Percentiles rank a stretch among this genome's conserved stretches.
phyloP scores from a whole-genome alignment of 225 moss, liverwort and hornwort genomes.

The Pseudoscleropodium purum region DNA sequence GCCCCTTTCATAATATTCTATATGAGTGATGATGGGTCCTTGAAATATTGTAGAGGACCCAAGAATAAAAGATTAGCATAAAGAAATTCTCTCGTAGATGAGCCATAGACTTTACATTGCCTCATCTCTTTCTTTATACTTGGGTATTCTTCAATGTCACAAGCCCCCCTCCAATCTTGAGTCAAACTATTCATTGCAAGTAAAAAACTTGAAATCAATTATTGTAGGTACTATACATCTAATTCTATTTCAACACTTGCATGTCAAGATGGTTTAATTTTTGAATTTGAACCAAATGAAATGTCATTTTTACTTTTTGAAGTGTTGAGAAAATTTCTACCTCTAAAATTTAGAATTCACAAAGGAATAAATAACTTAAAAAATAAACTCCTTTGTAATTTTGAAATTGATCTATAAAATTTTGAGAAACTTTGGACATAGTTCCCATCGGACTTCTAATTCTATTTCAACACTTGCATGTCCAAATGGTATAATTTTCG shows the following conservation, averaged over 20 bases:
- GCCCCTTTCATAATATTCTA: background rate
- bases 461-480: background rate
- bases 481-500: background rate
- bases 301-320: background rate
- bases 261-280: background rate
- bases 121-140: background rate
- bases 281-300: background rate
- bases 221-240: background rate
- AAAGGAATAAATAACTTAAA: background rate
- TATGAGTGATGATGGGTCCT: fast-evolving
- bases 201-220: background rate
- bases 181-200: background rate
- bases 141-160: background rate
- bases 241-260: no score
- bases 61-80: background rate
- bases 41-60: fast-evolving
- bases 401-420: background rate
- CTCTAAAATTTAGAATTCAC: background rate
- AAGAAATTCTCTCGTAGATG: fast-evolving
- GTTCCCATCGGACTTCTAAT: background rate
- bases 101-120: background rate
- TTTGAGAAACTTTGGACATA: background rate
- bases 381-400: background rate
- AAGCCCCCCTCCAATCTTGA: no score
- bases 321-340: background rate